Evolutionary conservation across 257 asterid genomes (phyloP), one percentile per base, ranked within the genome.

Genomic region (Gynochthodes officinalis): DNA sequence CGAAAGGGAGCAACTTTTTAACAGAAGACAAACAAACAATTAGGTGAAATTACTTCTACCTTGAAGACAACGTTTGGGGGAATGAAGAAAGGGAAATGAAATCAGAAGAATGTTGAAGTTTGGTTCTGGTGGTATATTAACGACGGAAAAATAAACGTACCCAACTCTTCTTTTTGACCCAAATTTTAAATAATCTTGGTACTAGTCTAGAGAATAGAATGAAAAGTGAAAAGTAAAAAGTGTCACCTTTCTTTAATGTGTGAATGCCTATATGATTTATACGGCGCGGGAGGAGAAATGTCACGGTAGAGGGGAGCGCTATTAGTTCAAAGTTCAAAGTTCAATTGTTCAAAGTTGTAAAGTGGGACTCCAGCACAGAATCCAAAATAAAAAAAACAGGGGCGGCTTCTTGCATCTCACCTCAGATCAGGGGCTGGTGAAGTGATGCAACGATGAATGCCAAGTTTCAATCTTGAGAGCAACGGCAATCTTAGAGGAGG

Each of bases 101-200:
- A 40, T n/a, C 74, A 39, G 14, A n/a, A n/a, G n/a, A 16, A 32
- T 18, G 18, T 5, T 15, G 21, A 30, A 30, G 5, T 54, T 54
- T 11, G 32, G 21, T 30, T 39, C 37, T 15, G 7, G 54, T 5
- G 13, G 9, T n/a, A n/a, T n/a, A n/a, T n/a, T n/a, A n/a, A n/a
- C n/a, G n/a, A n/a, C n/a, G n/a, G n/a, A n/a, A 4, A 3, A 18
- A 30, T 33, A 52, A 67, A 44, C n/a, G 46, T 21, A 33, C 30
- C 73, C 73, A 28, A 37, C 64, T 69, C 53, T 69, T 52, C 19
- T 33, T n/a, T 57, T 35, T 43, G 59, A 35, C 73, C 48, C 32
- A 25, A 66, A n/a, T 43, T 16, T 65, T 10, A 25, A 48, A 25
- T 23, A 61, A 39, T 33, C 35, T 61, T 3, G 11, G 63, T 1